phyloP scores from a whole-genome alignment of 306 rosid genomes.

The Luffa aegyptiaca region DNA sequence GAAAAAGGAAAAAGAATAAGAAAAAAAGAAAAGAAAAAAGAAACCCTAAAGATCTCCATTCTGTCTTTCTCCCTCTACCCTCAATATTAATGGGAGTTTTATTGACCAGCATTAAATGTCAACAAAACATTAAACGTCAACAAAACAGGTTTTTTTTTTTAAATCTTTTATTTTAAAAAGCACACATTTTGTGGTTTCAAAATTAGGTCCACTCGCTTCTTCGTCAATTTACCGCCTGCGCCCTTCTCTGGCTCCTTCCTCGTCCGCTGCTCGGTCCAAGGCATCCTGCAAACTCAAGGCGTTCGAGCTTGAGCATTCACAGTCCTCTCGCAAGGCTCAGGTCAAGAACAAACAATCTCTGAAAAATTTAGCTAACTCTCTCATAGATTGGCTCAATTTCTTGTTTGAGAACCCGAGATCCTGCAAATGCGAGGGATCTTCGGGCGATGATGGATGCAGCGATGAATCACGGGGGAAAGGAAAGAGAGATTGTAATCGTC shows the following conservation, averaged over 20 bases:
- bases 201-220: conserved; percentile 15
- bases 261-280: conserved; percentile 24
- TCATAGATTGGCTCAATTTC: conserved; percentile 87
- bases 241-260: conserved; percentile 29
- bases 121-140: too few species aligned
- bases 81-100: too few species aligned
- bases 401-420: conserved; percentile 57
- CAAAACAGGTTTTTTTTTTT: too few species aligned
- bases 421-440: conserved; percentile 50
- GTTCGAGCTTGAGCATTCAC: conserved; percentile 55
- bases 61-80: too few species aligned
- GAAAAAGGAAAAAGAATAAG: too few species aligned
- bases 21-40: too few species aligned
- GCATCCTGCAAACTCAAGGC: conserved; percentile 52
- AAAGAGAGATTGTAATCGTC: conserved; percentile 42
- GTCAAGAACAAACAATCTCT: conserved; percentile 52
- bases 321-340: conserved; percentile 53
- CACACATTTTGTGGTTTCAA: too few species aligned
- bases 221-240: conserved; percentile 36
- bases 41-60: too few species aligned
- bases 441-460: conserved; percentile 17
- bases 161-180: too few species aligned
- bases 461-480: conserved; percentile 26
- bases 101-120: too few species aligned
- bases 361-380: conserved; percentile 62